Percentiles rank a stretch among this genome's conserved stretches.
phyloP scores from a whole-genome alignment of 441 rosid species.

The Gossypium schwendimanii region DNA sequence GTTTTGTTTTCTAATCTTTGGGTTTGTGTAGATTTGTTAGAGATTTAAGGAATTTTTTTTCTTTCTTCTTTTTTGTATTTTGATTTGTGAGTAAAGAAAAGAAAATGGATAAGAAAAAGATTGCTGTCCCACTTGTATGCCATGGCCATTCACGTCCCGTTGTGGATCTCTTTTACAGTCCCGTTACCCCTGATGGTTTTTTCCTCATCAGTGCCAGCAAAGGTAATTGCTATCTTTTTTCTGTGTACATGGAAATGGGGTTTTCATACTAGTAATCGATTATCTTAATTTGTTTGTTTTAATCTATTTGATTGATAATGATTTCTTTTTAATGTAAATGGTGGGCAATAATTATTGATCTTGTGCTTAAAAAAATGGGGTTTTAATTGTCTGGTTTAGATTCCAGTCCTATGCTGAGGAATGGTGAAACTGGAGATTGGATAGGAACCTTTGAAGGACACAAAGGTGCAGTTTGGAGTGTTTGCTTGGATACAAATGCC shows the following conservation, averaged over 20 bases:
- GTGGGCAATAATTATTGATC: background rate
- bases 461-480: slow-evolving; percentile 96
- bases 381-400: slow-evolving; percentile 30
- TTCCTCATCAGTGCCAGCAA: slow-evolving; percentile 93
- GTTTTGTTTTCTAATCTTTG: background rate
- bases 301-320: background rate
- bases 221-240: slow-evolving; percentile 30
- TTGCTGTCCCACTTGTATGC: slow-evolving; percentile 78
- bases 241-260: background rate
- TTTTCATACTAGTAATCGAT: background rate
- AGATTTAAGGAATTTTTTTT: background rate
- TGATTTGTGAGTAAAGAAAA: background rate
- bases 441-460: slow-evolving; percentile 97
- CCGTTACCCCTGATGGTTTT: slow-evolving; percentile 86
- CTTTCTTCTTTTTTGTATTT: background rate
- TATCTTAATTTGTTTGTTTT: background rate
- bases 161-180: slow-evolving; percentile 84
- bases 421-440: slow-evolving; percentile 98
- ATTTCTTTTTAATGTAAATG: background rate
- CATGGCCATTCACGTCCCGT: slow-evolving; percentile 98
- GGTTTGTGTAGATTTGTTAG: background rate
- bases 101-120: slow-evolving; percentile 52
- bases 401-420: slow-evolving; percentile 88
- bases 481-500: slow-evolving; percentile 82
- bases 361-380: background rate